A percentile compares a stretch with the other conserved stretches of the same genome.
phyloP scores from a whole-genome alignment of 2,329 filamentous ascomycete genomes.

The Botrytis fabae region DNA sequence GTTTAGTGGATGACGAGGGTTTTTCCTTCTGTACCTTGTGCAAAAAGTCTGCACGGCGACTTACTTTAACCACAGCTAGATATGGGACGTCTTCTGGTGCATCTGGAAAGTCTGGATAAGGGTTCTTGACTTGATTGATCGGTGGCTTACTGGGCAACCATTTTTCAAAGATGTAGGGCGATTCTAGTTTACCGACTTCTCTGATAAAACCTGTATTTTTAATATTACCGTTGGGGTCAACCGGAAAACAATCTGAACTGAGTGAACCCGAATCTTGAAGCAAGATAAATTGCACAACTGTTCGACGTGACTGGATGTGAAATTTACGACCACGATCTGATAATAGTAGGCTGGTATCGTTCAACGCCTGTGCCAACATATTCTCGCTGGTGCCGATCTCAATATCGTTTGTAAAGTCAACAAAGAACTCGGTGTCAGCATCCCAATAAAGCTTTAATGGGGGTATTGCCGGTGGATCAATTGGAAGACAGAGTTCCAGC shows the following conservation, averaged over 20 bases:
- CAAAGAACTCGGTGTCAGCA: slow-evolving; percentile 28
- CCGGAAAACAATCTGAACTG: not conserved
- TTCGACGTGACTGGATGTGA: slow-evolving; percentile 27
- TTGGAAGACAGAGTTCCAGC: slow-evolving; percentile 31
- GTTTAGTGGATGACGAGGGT: slow-evolving; percentile 33
- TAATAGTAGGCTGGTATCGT: slow-evolving; percentile 33
- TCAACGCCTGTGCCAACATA: slow-evolving; percentile 7
- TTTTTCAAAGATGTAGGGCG: slow-evolving; percentile 43
- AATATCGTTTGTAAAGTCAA: slow-evolving; percentile 4
- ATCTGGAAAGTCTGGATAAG: slow-evolving; percentile 43
- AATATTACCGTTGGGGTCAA: slow-evolving; percentile 1
- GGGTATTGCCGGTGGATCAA: slow-evolving; percentile 28
- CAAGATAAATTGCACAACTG: slow-evolving; percentile 30
- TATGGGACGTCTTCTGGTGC: slow-evolving; percentile 51
- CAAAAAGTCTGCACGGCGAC: slow-evolving; percentile 60
- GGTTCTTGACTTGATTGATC: slow-evolving; percentile 43
- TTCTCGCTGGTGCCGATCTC: not conserved
- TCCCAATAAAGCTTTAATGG: slow-evolving; percentile 38
- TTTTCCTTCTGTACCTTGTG: slow-evolving; percentile 42
- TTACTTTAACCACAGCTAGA: slow-evolving; percentile 51
- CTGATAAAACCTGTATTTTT: slow-evolving; percentile 30
- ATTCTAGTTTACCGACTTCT: slow-evolving; percentile 29
- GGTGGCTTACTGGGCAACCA: slow-evolving; percentile 49
- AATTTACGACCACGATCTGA: slow-evolving; percentile 33
- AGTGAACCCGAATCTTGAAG: not conserved